phyloP scores from a whole-genome alignment of 2,329 filamentous ascomycete genomes.

The Hysterium pulicare region DNA sequence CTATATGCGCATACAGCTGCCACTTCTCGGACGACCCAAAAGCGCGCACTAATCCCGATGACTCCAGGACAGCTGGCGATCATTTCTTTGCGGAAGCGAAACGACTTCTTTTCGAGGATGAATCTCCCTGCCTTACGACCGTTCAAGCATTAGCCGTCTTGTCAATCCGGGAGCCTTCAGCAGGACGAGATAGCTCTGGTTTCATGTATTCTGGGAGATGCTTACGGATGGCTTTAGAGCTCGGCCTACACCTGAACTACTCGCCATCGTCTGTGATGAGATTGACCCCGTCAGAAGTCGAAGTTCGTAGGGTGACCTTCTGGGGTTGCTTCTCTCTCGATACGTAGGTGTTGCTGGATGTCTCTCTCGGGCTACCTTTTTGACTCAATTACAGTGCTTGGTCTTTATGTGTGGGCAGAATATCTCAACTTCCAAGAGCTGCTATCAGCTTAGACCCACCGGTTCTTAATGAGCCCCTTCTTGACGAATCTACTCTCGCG shows the following conservation, averaged over 20 bases:
- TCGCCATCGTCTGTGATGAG: slow-evolving; percentile 27
- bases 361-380: slow-evolving; percentile 6
- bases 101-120: slow-evolving; percentile 54
- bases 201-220: slow-evolving; percentile 72
- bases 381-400: slow-evolving; percentile 34
- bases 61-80: slow-evolving; percentile 65
- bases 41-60: slow-evolving; percentile 59
- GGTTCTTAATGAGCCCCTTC: slow-evolving; percentile 60
- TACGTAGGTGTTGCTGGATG: slow-evolving; percentile 34
- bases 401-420: slow-evolving; percentile 46
- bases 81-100: slow-evolving; percentile 71
- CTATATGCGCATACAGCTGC: slow-evolving; percentile 63
- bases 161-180: slow-evolving; percentile 71
- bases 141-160: slow-evolving; percentile 74
- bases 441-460: slow-evolving; percentile 49
- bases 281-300: slow-evolving; percentile 42
- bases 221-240: slow-evolving; percentile 67
- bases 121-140: slow-evolving; percentile 64
- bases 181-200: slow-evolving; percentile 67
- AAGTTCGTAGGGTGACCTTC: slow-evolving; percentile 51
- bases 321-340: slow-evolving; percentile 53
- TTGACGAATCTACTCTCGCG: slow-evolving; percentile 48
- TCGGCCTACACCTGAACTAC: slow-evolving; percentile 59
- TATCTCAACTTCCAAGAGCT: slow-evolving; percentile 47
- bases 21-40: slow-evolving; percentile 64